Evolutionary conservation across 2,329 filamentous ascomycete genomes (phyloP).

Genomic region (Penicillium fuscoglaucum): DNA sequence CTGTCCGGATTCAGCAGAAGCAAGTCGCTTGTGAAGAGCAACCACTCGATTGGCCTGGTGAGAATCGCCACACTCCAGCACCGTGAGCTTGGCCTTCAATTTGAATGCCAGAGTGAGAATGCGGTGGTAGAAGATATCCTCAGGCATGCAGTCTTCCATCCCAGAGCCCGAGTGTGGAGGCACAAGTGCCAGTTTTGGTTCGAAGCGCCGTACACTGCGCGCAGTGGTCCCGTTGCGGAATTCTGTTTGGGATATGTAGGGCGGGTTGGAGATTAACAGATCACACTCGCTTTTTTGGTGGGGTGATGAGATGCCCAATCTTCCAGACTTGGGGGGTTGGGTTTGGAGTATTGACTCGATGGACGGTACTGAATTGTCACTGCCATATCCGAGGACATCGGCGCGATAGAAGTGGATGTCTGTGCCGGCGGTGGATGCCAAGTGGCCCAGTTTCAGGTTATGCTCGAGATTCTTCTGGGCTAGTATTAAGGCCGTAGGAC

Average conservation of each 20-base stretch:
- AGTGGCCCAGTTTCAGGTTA: slow-evolving; percentile 44
- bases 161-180: slow-evolving; percentile 44
- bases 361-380: neutral
- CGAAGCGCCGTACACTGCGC: slow-evolving; percentile 75
- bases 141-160: slow-evolving; percentile 13
- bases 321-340: neutral
- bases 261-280: slow-evolving; percentile 83
- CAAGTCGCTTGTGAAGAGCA: slow-evolving; percentile 19
- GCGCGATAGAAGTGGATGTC: slow-evolving; percentile 51
- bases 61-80: slow-evolving; percentile 42
- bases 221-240: slow-evolving; percentile 62
- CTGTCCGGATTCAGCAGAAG: neutral
- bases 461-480: slow-evolving; percentile 63
- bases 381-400: slow-evolving; percentile 39
- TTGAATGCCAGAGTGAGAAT: slow-evolving; percentile 31
- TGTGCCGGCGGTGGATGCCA: slow-evolving; percentile 29
- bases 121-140: slow-evolving; percentile 40
- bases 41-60: slow-evolving; percentile 37
- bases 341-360: slow-evolving; percentile 19
- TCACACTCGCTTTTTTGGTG: slow-evolving; percentile 47
- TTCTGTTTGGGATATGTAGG: slow-evolving; percentile 72
- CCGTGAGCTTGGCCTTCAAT: slow-evolving; percentile 29
- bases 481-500: slow-evolving; percentile 62
- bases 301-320: neutral
- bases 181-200: slow-evolving; percentile 79